Evolutionary conservation across 1,284 basidiomycete genomes (phyloP).

Genomic region (Coniferiporia sulphurascens): DNA sequence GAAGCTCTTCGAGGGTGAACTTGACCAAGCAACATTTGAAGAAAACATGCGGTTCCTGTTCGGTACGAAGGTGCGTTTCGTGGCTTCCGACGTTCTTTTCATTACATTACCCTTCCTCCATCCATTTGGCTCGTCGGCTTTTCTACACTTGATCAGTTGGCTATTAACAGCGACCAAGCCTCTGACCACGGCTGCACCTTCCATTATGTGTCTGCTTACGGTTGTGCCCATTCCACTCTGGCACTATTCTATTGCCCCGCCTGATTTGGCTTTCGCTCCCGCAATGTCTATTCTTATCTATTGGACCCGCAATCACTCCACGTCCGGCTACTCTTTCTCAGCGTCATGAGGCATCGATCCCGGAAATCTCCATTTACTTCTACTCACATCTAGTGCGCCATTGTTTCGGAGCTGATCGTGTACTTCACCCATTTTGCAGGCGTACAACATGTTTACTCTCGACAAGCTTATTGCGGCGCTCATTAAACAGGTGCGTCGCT

Average conservation of each 20-base stretch:
- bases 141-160: not conserved
- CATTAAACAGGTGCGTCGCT: constrained; percentile 73
- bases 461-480: constrained; percentile 87
- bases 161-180: too few relatives aligned
- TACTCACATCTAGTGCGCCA: not conserved
- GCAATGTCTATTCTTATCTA: not conserved
- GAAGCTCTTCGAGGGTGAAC: constrained; percentile 88
- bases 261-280: not conserved
- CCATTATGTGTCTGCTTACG: too few relatives aligned
- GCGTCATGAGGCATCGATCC: not conserved
- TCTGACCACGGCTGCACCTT: too few relatives aligned
- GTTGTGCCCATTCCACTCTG: not conserved
- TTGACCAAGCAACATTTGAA: constrained; percentile 88
- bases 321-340: not conserved
- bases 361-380: not conserved
- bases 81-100: constrained; percentile 25
- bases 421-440: constrained; percentile 35
- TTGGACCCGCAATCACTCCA: not conserved
- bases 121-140: constrained; percentile 11
- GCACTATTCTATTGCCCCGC: too few relatives aligned
- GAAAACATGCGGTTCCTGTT: constrained; percentile 97
- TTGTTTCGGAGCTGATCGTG: not conserved
- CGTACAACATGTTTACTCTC: constrained; percentile 85
- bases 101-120: constrained; percentile 26
- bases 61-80: constrained; percentile 77